Base-by-base conservation (phyloP, 352 stramenopile species). In the Phytophthora uliginosa region DNA sequence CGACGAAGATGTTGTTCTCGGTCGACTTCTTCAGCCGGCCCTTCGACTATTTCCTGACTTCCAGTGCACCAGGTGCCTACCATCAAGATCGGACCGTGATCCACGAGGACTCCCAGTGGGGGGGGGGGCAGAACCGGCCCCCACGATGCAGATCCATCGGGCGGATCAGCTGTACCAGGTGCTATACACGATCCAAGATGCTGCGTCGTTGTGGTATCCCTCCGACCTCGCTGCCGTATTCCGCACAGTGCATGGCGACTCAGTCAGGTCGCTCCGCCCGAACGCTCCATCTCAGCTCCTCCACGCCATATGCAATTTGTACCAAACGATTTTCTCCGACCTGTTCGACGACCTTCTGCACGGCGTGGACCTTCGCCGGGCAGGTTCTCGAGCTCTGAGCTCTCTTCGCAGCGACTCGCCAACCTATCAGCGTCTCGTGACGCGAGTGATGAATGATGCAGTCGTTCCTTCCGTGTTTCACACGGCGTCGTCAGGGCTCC, bases 31-130 rank as follows among this genome's bases (percentile, higher is more conserved):
- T 42, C 5, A 42, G 36, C 10, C 12, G 36, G 12, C 36, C 36
- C 17, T 4, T 42, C 36, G 12, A 42, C 17, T 9, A 42, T 42
- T 42, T 42, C 17, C 12, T 42, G 8, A 18, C 36, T 42, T 13
- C 12, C 12, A 42, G 24, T 5, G 13, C 36, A 9, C 12, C 36
- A 12, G 36, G 36, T 18, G 36, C 13, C 4, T 60, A 34, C 6
- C 48, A 8, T 3, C 50, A 33, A 45, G 34, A 59, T 7, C 34
- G 60, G 3, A 67, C 22, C 15, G 60, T 60, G 8, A 2, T 67
- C 0, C 48, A 60, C 18, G 50, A 60, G 3, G 60, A 47, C 60
- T 24, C 48, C 3, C 34, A 45, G 24, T 59, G 34, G 22, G 24
- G 50, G 24, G n/a, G 36, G 40, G 24, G 24, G 24, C 0, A 6